Base-by-base conservation (phyloP, 2,329 filamentous ascomycete genomes). In the Beauveria medogensis region DNA sequence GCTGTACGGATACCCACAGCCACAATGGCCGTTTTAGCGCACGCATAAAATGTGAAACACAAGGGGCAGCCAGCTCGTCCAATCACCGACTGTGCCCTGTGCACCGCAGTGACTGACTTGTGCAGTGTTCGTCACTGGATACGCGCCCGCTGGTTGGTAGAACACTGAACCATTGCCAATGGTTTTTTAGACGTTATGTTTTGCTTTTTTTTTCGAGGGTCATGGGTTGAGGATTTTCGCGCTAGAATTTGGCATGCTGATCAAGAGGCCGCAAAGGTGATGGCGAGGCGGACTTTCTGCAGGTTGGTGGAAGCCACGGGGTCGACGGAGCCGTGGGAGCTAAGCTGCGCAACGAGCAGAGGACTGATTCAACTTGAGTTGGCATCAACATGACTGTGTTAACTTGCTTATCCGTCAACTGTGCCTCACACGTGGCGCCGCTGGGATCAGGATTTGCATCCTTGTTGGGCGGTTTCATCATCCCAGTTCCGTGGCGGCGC, bases 391-490 rank as follows among this genome's bases (percentile, higher is more conserved):
- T 47, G 41, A 26, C 10, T n/a, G 34, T 20, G 14, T n/a, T 9
- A 10, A 5, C 12, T 24, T 24, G 30, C 30, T 24, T 37, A 30
- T 12, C 26, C 24, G 26, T 16, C 28, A 56, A 56, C 28, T n/a
- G 12, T 3, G 41, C 43, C n/a, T 47, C 28, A 43, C 56, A 59
- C 56, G 56, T 59, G 56, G 56, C 37, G 47, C 24, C 47, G 37
- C 56, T 37, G 47, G 56, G 56, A 59, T 59, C 16, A n/a, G 20
- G 9, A 10, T 28, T 30, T 16, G 12, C 34, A 59, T 41, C 37
- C 56, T 43, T 34, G 56, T 22, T 44, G n/a, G 46, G 55, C 44
- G 44, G 56, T 59, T 59, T 59, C 47, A 59, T 52, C 46, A 59
- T 44, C 56, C 56, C 34, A 14, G 56, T 26, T n/a, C 2, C 2